phyloP scores from a whole-genome alignment of 331 rosid genomes.

The Cydonia oblonga region DNA sequence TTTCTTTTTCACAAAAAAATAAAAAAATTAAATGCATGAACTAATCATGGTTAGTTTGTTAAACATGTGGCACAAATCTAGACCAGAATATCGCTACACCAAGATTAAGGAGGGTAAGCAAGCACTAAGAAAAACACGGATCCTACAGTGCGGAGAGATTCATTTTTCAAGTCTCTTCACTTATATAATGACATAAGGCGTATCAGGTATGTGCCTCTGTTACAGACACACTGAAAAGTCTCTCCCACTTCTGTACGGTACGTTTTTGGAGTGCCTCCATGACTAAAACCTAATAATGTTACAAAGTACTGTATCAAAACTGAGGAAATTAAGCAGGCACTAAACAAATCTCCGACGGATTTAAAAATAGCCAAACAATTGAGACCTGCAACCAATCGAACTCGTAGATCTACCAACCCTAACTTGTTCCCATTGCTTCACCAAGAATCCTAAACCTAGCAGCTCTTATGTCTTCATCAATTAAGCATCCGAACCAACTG shows the following conservation, averaged over 20 bases:
- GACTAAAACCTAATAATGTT: neutral
- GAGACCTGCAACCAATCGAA: neutral
- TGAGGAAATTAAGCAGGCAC: neutral
- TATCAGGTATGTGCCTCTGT: too few species aligned
- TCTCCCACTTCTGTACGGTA: too few species aligned
- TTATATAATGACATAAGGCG: too few species aligned
- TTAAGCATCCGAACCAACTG: slow-evolving; percentile 8
- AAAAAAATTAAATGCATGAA: neutral
- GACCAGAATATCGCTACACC: neutral
- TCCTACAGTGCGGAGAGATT: too few species aligned
- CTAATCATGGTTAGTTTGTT: neutral
- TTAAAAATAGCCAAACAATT: neutral
- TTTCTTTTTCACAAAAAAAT: neutral
- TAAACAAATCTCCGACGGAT: neutral
- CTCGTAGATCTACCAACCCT: slow-evolving; percentile 32
- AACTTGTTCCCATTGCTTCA: slow-evolving; percentile 21
- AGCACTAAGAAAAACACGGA: too few species aligned
- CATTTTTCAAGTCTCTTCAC: too few species aligned
- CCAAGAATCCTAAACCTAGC: slow-evolving; percentile 29
- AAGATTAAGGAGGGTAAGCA: neutral
- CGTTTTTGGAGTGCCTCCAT: neutral
- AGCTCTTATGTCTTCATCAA: slow-evolving; percentile 39
- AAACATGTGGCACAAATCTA: neutral
- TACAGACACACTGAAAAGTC: too few species aligned
- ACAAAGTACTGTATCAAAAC: too few species aligned